These are phyloP conservation scores for Musa beccarii DNA, from an alignment of 176 grass and related monocot species.

Conservation along the genomic window DNA sequence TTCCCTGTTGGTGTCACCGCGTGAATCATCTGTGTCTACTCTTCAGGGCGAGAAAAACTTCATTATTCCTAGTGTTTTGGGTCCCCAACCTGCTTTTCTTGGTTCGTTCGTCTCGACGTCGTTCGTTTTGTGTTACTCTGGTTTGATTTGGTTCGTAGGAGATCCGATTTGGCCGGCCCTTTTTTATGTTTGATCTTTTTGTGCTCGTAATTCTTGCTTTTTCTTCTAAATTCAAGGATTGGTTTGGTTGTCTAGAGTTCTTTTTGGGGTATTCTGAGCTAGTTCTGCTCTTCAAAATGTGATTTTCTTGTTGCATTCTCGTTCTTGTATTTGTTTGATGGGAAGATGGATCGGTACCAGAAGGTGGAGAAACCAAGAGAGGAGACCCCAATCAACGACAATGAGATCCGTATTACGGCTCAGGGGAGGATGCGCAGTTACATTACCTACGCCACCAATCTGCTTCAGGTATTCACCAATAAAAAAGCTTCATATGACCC, in stretches of 20 bases:
- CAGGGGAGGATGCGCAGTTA: constrained; percentile 98
- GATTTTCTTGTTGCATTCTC: not conserved
- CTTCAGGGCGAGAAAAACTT: not conserved
- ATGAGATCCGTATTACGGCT: constrained; percentile 94
- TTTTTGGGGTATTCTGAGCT: not conserved
- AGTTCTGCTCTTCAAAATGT: not conserved
- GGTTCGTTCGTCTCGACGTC: not conserved
- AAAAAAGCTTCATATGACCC: not conserved
- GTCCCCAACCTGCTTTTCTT: not conserved
- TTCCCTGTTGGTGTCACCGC: not conserved
- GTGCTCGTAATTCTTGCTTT: not conserved
- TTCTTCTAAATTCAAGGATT: not conserved
- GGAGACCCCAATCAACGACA: constrained; percentile 93
- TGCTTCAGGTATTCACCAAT: constrained; percentile 49
- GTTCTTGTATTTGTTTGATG: not conserved
- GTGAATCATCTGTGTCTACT: not conserved
- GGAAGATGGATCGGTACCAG: constrained; percentile 90
- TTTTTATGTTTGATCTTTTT: not conserved
- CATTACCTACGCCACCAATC: constrained; percentile 83
- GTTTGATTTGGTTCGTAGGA: not conserved
- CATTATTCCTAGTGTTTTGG: not conserved
- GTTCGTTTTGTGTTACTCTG: not conserved
- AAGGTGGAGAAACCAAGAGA: constrained; percentile 92
- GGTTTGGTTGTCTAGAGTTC: not conserved
- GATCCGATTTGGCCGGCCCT: not conserved